These are phyloP conservation scores for Graphilbum sp. DNA, from an alignment of 2,329 filamentous ascomycete genomes.

Conservation along the genomic window DNA sequence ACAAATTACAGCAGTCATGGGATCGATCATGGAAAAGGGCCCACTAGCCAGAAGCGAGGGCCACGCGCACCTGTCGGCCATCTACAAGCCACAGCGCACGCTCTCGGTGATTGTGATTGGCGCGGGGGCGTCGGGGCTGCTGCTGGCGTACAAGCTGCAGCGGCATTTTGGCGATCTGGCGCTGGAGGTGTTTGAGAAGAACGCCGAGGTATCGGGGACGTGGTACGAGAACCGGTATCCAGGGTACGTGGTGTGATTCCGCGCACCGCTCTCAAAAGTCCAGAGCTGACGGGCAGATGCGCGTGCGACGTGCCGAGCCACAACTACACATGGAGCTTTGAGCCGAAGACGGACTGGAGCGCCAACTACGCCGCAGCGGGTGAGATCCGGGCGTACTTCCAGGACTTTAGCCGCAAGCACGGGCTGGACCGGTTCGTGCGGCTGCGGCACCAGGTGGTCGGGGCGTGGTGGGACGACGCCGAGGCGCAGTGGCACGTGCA, in stretches of 20 bases:
- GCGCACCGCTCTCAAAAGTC: background rate
- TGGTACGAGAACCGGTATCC: constrained; percentile 13
- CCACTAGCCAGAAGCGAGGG: no score
- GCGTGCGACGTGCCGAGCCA: constrained; percentile 10
- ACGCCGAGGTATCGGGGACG: no score
- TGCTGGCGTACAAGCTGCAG: no score
- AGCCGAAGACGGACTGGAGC: constrained; percentile 7
- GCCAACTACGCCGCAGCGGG: constrained; percentile 3
- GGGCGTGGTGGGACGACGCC: constrained; percentile 7
- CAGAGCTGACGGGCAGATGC: no score
- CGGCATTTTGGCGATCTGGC: no score
- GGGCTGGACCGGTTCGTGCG: constrained; percentile 3
- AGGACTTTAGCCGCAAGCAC: constrained; percentile 4
- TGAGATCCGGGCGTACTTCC: constrained; percentile 8
- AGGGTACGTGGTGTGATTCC: constrained; percentile 12
- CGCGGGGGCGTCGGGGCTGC: no score
- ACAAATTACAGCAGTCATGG: no score
- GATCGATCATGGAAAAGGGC: no score
- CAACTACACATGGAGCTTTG: constrained; percentile 8
- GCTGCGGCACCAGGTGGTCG: constrained; percentile 2
- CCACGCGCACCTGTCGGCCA: no score
- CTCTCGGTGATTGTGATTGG: no score
- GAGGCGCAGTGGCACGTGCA: constrained; percentile 3
- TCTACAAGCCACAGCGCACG: no score
- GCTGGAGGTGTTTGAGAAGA: no score